Percentiles rank a stretch among this genome's conserved stretches.
These are phyloP conservation scores for Annulohypoxylon truncatum DNA, from an alignment of 2,329 filamentous ascomycete genomes.

Conservation along the genomic window DNA sequence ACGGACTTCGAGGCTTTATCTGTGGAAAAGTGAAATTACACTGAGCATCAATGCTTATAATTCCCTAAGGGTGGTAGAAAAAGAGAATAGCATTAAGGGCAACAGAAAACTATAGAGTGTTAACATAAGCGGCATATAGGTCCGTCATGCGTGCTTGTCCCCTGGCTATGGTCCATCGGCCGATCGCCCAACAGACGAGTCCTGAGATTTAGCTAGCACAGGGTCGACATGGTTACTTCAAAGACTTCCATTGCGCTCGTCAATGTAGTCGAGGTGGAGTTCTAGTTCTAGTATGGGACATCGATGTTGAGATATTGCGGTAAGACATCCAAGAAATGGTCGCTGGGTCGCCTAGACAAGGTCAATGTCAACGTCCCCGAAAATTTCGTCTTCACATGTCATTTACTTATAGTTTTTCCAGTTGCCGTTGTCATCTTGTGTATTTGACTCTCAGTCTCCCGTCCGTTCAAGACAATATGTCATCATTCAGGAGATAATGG, in stretches of 20 bases:
- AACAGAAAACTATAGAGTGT: background rate
- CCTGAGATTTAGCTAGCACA: background rate
- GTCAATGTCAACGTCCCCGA: background rate
- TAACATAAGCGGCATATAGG: background rate
- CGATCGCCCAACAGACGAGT: background rate
- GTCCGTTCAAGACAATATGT: background rate
- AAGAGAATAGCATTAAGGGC: background rate
- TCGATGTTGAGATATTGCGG: background rate
- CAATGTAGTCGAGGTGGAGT: background rate
- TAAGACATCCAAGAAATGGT: background rate
- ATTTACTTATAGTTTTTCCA: background rate
- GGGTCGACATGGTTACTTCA: too few species aligned
- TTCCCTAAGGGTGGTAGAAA: background rate
- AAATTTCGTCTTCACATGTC: constrained; percentile 5
- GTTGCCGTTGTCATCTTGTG: background rate
- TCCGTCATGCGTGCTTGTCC: background rate
- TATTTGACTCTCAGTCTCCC: background rate
- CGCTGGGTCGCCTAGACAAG: background rate
- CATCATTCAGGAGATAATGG: background rate
- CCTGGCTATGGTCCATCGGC: background rate
- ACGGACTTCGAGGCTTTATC: constrained; percentile 84
- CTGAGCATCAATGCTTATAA: background rate
- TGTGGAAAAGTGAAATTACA: constrained; percentile 52
- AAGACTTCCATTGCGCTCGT: background rate
- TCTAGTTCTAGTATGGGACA: background rate